Base-by-base conservation (phyloP, 1,284 basidiomycete species). In the Stereum hirsutum region DNA sequence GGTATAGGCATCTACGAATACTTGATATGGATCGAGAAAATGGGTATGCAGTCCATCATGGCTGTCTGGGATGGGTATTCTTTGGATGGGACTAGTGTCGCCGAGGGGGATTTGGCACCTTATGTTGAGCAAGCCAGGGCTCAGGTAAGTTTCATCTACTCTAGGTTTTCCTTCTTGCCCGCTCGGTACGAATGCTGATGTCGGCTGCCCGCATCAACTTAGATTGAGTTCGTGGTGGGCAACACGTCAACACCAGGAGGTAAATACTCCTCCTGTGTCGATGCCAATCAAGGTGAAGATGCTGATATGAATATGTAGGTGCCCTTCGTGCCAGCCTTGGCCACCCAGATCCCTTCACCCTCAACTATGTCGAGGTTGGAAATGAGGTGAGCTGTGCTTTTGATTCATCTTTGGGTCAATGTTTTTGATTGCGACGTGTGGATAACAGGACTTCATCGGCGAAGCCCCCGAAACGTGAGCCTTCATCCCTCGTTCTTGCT, bases 201-300 rank as follows among this genome's bases (percentile, higher is more conserved):
- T 30, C 28, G 10, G 8, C 48, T n/a, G n/a, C n/a, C n/a, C n/a
- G n/a, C n/a, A n/a, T n/a, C n/a, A n/a, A n/a, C n/a, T n/a, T n/a
- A 81, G 78, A 83, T 85, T 46, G 79, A 83, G 53, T 87, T 84
- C 52, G 79, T 76, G 8, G 69, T 82, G 21, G 81, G 81, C 10
- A 71, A 78, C 2, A 67, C 61, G 25, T 75, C 69, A 46, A 62
- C 60, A 21, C 15, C 27, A n/a, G 48, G 42, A 12, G 5, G 11
- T 81, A 30, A 30, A n/a, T n/a, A 30, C n/a, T 30, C n/a, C 28
- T 30, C n/a, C n/a, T n/a, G n/a, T n/a, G n/a, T n/a, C n/a, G n/a
- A n/a, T n/a, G n/a, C n/a, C n/a, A n/a, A n/a, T n/a, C n/a, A n/a
- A n/a, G 28, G n/a, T 30, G 28, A 30, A 30, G 28, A 30, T 30